Conservation (phyloP, 148 eudicot genomes). For the Fagopyrum esculentum region DNA sequence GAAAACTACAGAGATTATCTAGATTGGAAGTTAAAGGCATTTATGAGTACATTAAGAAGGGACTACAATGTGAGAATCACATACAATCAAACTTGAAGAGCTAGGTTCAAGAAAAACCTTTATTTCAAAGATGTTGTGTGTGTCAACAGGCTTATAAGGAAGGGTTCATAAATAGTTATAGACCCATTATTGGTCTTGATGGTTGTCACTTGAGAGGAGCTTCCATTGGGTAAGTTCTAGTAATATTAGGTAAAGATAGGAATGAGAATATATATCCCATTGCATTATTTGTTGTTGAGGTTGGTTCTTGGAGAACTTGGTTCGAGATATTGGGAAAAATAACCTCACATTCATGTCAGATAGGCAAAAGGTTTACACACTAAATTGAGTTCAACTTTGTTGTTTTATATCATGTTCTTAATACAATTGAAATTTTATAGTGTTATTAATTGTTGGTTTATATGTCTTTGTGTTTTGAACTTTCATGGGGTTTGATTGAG, state of each 20-base stretch:
- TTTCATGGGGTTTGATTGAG: neutral
- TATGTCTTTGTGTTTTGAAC: neutral
- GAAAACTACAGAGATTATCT: too few species aligned
- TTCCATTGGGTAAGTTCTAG: neutral
- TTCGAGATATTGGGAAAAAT: neutral
- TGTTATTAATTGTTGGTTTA: neutral
- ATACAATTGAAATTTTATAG: neutral
- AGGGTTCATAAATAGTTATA: conserved; percentile 5
- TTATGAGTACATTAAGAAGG: neutral
- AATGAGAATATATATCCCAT: conserved; percentile 12
- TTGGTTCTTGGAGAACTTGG: neutral
- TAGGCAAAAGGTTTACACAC: neutral
- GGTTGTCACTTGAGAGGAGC: conserved; percentile 6
- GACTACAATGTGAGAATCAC: neutral
- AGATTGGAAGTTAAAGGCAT: neutral
- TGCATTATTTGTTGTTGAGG: neutral
- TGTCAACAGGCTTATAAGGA: conserved; percentile 9
- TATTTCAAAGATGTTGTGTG: conserved; percentile 9
- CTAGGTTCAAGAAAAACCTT: neutral
- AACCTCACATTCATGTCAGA: neutral
- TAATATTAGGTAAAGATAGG: conserved; percentile 3
- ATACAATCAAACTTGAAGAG: neutral
- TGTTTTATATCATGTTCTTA: too few species aligned
- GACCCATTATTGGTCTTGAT: conserved; percentile 13
- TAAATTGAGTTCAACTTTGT: too few species aligned